phyloP scores from a whole-genome alignment of 208 protist species.

The Crithidia sp. region DNA sequence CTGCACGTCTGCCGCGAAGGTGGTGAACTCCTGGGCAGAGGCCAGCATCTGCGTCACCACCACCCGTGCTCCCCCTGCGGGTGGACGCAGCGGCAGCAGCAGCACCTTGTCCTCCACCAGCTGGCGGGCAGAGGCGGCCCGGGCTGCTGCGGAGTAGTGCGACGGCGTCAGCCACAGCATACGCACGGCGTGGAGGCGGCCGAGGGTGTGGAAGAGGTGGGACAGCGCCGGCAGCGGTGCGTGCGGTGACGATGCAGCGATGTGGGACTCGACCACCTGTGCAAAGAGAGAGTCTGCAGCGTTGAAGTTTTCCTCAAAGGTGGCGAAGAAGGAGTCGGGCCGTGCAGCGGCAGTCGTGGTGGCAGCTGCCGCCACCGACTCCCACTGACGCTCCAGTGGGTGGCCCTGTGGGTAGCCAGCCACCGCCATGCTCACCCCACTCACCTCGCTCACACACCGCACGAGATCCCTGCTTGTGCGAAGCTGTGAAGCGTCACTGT shows the following conservation, averaged over 20 bases:
- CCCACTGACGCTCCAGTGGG: constrained; percentile 39
- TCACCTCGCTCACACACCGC: constrained; percentile 1
- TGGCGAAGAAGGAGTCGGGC: background rate
- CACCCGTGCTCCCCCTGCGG: background rate
- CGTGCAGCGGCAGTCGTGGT: background rate
- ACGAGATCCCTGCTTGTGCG: constrained; percentile 30
- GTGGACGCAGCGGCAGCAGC: background rate
- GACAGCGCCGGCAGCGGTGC: constrained; percentile 21
- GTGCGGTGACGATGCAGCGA: background rate
- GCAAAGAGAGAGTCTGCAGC: background rate
- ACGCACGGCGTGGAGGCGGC: constrained; percentile 16
- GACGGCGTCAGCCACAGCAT: constrained; percentile 31
- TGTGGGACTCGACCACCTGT: background rate
- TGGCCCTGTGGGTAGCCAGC: constrained; percentile 61
- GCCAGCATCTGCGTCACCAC: constrained; percentile 46
- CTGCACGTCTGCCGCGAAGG: constrained; percentile 26
- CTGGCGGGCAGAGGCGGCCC: constrained; percentile 21
- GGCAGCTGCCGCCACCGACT: background rate
- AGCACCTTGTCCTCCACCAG: constrained; percentile 42
- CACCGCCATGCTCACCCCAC: constrained; percentile 17
- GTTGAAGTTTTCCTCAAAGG: constrained; percentile 1
- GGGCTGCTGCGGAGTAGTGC: constrained; percentile 10
- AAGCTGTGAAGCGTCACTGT: background rate
- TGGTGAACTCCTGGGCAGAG: constrained; percentile 30
- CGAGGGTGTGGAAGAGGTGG: constrained; percentile 15